phyloP scores from a whole-genome alignment of 306 rosid species.

The Malus asiatica region DNA sequence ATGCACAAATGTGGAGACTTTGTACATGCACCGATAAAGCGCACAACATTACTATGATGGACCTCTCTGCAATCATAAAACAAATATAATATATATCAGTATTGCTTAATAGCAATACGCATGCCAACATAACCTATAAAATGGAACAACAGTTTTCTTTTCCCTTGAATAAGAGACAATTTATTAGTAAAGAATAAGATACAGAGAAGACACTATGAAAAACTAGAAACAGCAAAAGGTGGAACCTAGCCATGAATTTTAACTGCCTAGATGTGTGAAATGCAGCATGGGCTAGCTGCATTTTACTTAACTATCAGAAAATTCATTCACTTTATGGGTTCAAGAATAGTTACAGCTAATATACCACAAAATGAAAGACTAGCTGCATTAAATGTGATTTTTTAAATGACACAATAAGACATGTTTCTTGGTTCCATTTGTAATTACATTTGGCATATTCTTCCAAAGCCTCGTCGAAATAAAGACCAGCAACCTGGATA shows the following conservation, averaged over 20 bases:
- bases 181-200: no score
- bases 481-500: no score
- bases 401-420: no score
- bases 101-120: not conserved
- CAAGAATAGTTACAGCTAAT: no score
- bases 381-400: no score
- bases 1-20: constrained; percentile 82
- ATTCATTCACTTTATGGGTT: not conserved
- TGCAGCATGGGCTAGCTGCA: not conserved
- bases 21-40: constrained; percentile 91
- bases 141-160: no score
- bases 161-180: no score
- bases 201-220: no score
- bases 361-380: no score
- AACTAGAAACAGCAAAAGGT: not conserved
- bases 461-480: no score
- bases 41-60: constrained; percentile 83
- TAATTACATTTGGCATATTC: no score
- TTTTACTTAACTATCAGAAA: not conserved
- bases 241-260: not conserved
- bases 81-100: not conserved
- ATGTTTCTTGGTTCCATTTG: no score
- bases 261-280: not conserved
- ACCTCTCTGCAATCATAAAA: constrained; percentile 68
- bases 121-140: not conserved